These are phyloP conservation scores for Pseudozyma hubeiensis DNA, from an alignment of 1,284 basidiomycete genomes.

Conservation along the genomic window DNA sequence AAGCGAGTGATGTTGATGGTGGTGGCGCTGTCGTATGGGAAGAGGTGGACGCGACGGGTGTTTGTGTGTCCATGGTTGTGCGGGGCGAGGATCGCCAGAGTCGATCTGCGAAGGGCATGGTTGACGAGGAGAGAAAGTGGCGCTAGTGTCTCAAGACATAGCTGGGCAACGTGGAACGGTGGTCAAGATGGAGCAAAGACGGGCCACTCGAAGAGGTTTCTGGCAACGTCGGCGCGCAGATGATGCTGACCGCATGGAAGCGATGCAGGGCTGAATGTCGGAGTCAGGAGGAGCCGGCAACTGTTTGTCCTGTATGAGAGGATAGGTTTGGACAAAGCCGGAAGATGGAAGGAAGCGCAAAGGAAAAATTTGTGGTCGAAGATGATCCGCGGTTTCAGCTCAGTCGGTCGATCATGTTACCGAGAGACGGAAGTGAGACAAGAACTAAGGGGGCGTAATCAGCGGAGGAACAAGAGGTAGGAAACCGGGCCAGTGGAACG, in stretches of 20 bases:
- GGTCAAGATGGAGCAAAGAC: too few relatives aligned
- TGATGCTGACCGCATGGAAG: slow-evolving; percentile 3
- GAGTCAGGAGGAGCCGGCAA: neutral
- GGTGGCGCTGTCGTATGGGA: slow-evolving; percentile 4
- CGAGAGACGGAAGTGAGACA: too few relatives aligned
- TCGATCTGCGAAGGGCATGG: slow-evolving; percentile 32
- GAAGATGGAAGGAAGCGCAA: too few relatives aligned
- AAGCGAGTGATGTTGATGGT: neutral
- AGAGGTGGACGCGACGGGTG: slow-evolving; percentile 10
- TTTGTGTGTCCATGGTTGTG: neutral
- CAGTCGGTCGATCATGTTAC: too few relatives aligned
- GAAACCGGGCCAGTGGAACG: too few relatives aligned
- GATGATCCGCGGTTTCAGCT: too few relatives aligned
- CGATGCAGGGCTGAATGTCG: neutral
- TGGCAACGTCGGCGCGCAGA: neutral
- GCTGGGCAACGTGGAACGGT: neutral
- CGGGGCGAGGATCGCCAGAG: slow-evolving; percentile 21
- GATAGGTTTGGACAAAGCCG: too few relatives aligned
- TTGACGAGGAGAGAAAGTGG: slow-evolving; percentile 2
- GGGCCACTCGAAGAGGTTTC: too few relatives aligned
- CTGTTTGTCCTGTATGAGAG: too few relatives aligned
- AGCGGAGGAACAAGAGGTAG: too few relatives aligned
- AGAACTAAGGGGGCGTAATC: too few relatives aligned
- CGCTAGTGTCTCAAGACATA: slow-evolving; percentile 18
- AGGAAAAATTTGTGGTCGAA: too few relatives aligned